phyloP scores from a whole-genome alignment of 2,329 filamentous ascomycete genomes.

The Hymenotorrendiella dingleyae region DNA sequence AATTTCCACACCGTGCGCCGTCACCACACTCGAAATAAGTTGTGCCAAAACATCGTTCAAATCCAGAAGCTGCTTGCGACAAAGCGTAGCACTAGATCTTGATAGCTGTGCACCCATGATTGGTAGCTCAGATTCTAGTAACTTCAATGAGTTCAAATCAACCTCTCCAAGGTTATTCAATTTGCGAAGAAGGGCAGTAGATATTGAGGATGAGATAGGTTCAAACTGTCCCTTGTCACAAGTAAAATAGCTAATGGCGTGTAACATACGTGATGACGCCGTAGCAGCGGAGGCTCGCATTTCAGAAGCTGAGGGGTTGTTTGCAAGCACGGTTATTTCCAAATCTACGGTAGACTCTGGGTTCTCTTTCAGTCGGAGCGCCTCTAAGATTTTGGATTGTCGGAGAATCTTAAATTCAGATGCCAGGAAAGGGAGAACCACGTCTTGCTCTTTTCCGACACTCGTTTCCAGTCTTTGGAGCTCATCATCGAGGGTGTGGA shows the following conservation, averaged over 20 bases:
- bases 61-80: slow-evolving; percentile 41
- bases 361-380: slow-evolving; percentile 8
- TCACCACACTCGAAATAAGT: slow-evolving; percentile 20
- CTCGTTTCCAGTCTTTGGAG: slow-evolving; percentile 45
- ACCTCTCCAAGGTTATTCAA: slow-evolving; percentile 47
- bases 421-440: slow-evolving; percentile 44
- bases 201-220: slow-evolving; percentile 43
- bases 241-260: slow-evolving; percentile 27
- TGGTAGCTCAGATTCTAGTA: slow-evolving; percentile 61
- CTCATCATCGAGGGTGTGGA: slow-evolving; percentile 44
- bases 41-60: slow-evolving; percentile 31
- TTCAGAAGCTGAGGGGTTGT: slow-evolving; percentile 24
- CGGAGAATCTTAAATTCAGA: slow-evolving; percentile 52
- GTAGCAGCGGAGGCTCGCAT: slow-evolving; percentile 25
- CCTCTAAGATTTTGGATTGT: slow-evolving; percentile 34
- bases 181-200: slow-evolving; percentile 49
- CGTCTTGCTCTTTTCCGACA: slow-evolving; percentile 37
- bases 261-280: slow-evolving; percentile 18
- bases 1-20: slow-evolving; percentile 17
- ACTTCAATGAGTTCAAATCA: slow-evolving; percentile 52
- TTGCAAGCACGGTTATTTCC: slow-evolving; percentile 27
- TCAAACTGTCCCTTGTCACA: slow-evolving; percentile 30
- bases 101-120: slow-evolving; percentile 46
- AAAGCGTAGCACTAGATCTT: slow-evolving; percentile 29
- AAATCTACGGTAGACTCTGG: slow-evolving; percentile 9